Evolutionary conservation across 345 rosid species (phyloP), one percentile per base, ranked within the genome.

Genomic region (Populus tremula): DNA sequence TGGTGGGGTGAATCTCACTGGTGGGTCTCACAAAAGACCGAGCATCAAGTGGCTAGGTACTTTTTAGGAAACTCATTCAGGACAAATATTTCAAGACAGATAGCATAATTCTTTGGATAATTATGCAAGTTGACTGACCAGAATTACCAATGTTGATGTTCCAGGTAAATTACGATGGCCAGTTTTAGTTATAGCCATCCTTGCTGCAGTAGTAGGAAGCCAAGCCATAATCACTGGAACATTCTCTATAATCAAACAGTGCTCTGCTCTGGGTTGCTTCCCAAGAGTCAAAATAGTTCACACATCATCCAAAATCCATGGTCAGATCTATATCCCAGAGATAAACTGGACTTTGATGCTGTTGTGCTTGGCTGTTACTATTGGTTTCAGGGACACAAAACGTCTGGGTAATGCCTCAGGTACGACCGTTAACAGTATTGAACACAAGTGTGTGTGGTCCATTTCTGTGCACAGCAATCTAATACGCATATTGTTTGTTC

Each of bases 221-320:
- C 98, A 94, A 85, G 94, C 98, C 43, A 90, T 94, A 62, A 94
- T 94, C 82, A 92, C 98, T 0, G 98, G 96, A 49, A 94, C 98
- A 73, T 94, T 92, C 78, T 94, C 98, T 5, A 94, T 94, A 78
- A 88, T 94, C 80, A 94, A 91, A 78, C 98, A 94, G 63, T 92
- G 96, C 85, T 88, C 96, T 47, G 85, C 98, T 3, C 86, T 94
- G 50, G 91, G 94, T 78, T 94, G 97, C 85, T 94, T 94, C 79
- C 98, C 97, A 0, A 86, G 82, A 78, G 98, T 94, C 59, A 94
- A 92, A 86, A 88, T 94, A 12, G 89, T 94, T 75, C 98, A 94
- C 82, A 94, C 98, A 11, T 94, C 97, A 20, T 87, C 96, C 11
- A 90, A 92, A 84, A 88, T 94, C 68, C 96, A 94, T 17, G 98